A percentile compares a stretch with the other conserved stretches of the same genome.
These are phyloP conservation scores for Colletotrichum scovillei DNA, from an alignment of 2,329 filamentous ascomycete genomes.

Conservation along the genomic window DNA sequence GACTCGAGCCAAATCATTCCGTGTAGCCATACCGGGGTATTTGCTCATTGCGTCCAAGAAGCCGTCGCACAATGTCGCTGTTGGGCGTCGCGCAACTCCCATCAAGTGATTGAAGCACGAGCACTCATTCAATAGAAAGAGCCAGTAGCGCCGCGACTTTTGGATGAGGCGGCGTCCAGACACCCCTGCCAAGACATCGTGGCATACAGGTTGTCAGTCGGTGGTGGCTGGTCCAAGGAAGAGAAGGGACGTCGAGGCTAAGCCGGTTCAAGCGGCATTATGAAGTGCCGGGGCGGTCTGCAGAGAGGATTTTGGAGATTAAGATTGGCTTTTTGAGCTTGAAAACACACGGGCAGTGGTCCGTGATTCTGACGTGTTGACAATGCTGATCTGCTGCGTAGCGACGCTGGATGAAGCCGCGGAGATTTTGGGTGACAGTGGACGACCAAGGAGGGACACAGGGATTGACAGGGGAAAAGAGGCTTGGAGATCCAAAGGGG, in stretches of 20 bases:
- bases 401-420: conserved; percentile 26
- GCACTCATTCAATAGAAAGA: background rate
- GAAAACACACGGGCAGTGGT: conserved; percentile 23
- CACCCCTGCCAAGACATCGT: background rate
- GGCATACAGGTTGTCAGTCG: background rate
- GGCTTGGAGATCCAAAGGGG: background rate
- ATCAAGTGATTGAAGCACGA: background rate
- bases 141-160: background rate
- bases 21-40: conserved; percentile 8
- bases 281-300: conserved; percentile 22
- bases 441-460: background rate
- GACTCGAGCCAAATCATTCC: background rate
- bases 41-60: background rate
- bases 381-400: conserved; percentile 25
- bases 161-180: background rate
- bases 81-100: background rate
- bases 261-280: conserved; percentile 28
- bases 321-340: conserved; percentile 34
- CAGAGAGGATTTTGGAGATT: conserved; percentile 22
- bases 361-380: conserved; percentile 32
- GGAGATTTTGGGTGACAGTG: conserved; percentile 22
- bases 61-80: background rate
- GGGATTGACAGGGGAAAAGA: background rate
- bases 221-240: background rate
- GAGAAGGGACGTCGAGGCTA: background rate